phyloP scores from a whole-genome alignment of 768 basidiomycete species.

The Lentinula guzmanii region DNA sequence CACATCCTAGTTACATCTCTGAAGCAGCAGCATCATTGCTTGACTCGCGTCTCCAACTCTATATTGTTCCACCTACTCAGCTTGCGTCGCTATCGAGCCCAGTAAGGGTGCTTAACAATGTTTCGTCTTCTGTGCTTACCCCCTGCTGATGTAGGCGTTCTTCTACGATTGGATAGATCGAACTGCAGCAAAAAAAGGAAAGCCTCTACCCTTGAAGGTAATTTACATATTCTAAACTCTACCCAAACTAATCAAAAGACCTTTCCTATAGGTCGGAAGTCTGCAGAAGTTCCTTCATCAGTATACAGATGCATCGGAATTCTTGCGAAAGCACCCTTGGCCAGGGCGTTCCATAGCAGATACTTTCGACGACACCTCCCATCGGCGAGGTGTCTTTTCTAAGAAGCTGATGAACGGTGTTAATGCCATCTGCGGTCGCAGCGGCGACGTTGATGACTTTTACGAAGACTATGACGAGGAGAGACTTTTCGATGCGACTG shows the following conservation, averaged over 20 bases:
- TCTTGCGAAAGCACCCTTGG: constrained; percentile 81
- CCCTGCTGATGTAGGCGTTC: constrained; percentile 52
- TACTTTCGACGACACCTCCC: constrained; percentile 80
- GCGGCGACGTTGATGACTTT: constrained; percentile 65
- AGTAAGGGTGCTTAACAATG: constrained; percentile 25
- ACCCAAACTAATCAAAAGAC: not conserved
- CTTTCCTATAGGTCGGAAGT: constrained; percentile 39
- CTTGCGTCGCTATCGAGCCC: constrained; percentile 79
- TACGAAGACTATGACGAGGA: constrained; percentile 78
- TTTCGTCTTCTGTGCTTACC: constrained; percentile 1
- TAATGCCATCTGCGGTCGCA: constrained; percentile 80
- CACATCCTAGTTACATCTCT: constrained; percentile 62
- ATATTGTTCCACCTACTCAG: constrained; percentile 84
- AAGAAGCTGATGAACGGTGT: constrained; percentile 66
- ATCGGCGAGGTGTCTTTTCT: constrained; percentile 61
- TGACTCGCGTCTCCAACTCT: constrained; percentile 63
- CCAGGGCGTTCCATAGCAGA: constrained; percentile 80
- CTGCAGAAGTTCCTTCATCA: constrained; percentile 88
- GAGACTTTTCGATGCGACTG: constrained; percentile 60
- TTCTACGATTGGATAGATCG: constrained; percentile 92
- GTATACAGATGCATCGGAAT: constrained; percentile 82
- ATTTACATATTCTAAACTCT: not conserved
- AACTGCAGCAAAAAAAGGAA: constrained; percentile 76
- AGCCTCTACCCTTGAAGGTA: constrained; percentile 79
- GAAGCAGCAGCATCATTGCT: constrained; percentile 86